Percentiles rank a stretch among this genome's conserved stretches.
These are phyloP conservation scores for Kurtzmaniella quercitrusa DNA, from an alignment of 1,139 yeast species.

Conservation along the genomic window DNA sequence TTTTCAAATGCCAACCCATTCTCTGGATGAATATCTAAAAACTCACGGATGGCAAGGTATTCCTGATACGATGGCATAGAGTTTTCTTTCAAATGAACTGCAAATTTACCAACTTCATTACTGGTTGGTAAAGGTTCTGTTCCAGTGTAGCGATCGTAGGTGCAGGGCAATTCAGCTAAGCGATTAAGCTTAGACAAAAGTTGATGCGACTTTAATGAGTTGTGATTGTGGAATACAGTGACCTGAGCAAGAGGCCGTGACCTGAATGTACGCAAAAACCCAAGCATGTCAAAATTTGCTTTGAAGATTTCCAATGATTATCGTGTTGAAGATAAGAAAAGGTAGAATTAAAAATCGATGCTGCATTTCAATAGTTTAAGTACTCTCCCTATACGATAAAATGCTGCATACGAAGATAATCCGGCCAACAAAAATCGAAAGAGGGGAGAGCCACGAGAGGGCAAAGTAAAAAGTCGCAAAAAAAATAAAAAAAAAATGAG, in stretches of 20 bases:
- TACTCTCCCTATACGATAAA: conserved; percentile 1
- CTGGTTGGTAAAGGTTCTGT: not conserved
- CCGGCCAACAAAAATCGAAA: conserved; percentile 2
- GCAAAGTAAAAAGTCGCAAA: not conserved
- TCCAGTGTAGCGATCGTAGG: conserved; percentile 3
- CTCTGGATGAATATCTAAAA: conserved; percentile 44
- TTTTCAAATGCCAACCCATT: conserved; percentile 29
- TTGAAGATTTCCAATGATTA: not conserved
- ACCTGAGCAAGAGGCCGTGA: conserved; percentile 4
- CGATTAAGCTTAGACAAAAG: conserved; percentile 5
- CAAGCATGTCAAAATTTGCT: not conserved
- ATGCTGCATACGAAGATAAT: conserved; percentile 1
- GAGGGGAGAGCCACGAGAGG: not conserved
- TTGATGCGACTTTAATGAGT: conserved; percentile 4
- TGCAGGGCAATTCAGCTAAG: conserved; percentile 7
- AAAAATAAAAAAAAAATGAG: not conserved
- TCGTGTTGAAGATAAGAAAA: conserved; percentile 2
- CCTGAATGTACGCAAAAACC: conserved; percentile 6
- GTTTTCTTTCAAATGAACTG: conserved; percentile 22
- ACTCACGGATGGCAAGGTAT: conserved; percentile 31
- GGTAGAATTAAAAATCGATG: not conserved
- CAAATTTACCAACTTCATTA: conserved; percentile 16
- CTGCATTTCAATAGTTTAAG: conserved; percentile 1
- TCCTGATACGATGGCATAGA: conserved; percentile 26
- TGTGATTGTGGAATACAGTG: conserved; percentile 7